phyloP scores from a whole-genome alignment of 2,329 filamentous ascomycete species.

The Thielaviopsis musarum region DNA sequence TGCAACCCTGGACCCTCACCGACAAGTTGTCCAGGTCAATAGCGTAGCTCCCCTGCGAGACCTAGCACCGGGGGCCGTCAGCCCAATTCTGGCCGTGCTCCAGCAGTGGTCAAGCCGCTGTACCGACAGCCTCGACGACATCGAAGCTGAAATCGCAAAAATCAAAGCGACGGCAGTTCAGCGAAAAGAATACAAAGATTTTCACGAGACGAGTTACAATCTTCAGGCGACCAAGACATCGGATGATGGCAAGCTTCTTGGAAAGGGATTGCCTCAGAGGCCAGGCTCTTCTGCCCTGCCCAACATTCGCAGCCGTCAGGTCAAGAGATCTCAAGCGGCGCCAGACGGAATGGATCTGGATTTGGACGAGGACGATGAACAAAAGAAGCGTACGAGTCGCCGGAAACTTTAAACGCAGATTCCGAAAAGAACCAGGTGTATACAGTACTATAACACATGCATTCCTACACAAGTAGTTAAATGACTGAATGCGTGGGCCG shows the following conservation, averaged over 20 bases:
- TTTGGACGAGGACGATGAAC: constrained; percentile 29
- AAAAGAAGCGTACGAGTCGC: constrained; percentile 33
- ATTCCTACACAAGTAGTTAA: neutral
- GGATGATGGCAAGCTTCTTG: neutral
- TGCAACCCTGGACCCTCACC: constrained; percentile 67
- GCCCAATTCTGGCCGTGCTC: constrained; percentile 50
- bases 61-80: constrained; percentile 55
- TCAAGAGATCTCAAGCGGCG: constrained; percentile 18
- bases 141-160: constrained; percentile 55
- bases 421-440: neutral
- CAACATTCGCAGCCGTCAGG: constrained; percentile 3
- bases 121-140: constrained; percentile 49
- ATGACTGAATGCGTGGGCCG: neutral
- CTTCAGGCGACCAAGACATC: neutral
- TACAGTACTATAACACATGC: neutral
- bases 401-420: constrained; percentile 30
- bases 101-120: constrained; percentile 67
- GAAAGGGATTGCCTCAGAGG: neutral
- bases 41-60: constrained; percentile 77
- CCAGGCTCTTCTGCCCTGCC: neutral
- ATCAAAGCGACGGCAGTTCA: constrained; percentile 15
- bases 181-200: constrained; percentile 14
- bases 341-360: constrained; percentile 41
- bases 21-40: constrained; percentile 57
- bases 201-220: constrained; percentile 3